Evolutionary conservation across 192 early-diverging fungal genomes (phyloP).

Genomic region (Lobosporangium transversale): DNA sequence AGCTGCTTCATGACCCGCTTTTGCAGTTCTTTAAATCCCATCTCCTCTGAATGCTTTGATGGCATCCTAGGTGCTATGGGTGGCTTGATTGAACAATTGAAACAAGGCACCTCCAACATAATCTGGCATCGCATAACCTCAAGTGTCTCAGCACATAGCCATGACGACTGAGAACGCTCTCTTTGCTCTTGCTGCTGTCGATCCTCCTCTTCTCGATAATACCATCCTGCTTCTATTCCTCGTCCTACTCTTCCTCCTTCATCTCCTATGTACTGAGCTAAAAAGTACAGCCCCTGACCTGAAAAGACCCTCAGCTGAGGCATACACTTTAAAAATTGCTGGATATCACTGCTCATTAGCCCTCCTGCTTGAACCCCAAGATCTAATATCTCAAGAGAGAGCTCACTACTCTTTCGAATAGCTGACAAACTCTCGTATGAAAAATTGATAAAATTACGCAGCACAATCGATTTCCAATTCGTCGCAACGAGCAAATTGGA

Average conservation of each 20-base stretch:
- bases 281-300: background rate
- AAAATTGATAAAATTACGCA: background rate
- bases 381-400: background rate
- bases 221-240: too few species aligned
- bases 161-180: background rate
- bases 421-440: background rate
- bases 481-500: background rate
- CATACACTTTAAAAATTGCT: background rate
- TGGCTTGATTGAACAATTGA: background rate
- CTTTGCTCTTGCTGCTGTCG: too few species aligned
- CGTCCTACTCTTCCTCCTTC: too few species aligned
- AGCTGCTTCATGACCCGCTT: slow-evolving; percentile 3
- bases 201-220: too few species aligned
- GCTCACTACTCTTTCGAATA: too few species aligned
- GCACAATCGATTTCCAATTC: background rate
- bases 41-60: too few species aligned
- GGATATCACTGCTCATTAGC: background rate
- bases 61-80: background rate
- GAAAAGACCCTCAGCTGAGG: slow-evolving; percentile 1
- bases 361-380: background rate
- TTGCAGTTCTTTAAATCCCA: slow-evolving; percentile 1
- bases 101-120: background rate
- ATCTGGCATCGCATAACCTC: slow-evolving; percentile 9
- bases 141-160: slow-evolving; percentile 4
- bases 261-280: background rate